Evolutionary conservation across 2,329 filamentous ascomycete species (phyloP), one percentile per base, ranked within the genome.

Genomic region (Diaporthe australafricana): DNA sequence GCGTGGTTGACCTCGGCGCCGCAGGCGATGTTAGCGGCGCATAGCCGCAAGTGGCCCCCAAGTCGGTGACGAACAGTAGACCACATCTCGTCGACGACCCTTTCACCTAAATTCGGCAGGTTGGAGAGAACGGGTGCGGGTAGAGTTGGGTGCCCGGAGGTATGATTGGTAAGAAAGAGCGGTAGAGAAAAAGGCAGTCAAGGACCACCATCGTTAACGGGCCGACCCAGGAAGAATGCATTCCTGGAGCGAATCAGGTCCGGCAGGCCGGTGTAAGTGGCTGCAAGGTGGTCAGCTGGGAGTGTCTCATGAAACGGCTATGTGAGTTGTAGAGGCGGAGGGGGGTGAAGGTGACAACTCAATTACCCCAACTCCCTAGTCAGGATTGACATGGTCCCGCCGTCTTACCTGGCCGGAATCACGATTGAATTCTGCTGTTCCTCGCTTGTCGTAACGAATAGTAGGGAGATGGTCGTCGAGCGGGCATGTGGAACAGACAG

Each of bases 131-230:
- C 17, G 22, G 9, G 11, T 20, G n/a, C 5, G 52, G 47, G 42
- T 40, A 32, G 56, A 60, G 17, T 47, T 52, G 53, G 52, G 30
- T 50, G 53, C 32, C 42, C 30, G 42, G 16, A 42, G 47, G 42
- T 38, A 22, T 60, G 30, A 69, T 69, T 69, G 53, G 60, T 45
- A 65, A 65, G 45, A 63, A 50, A 11, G 30, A 32, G 53, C 47
- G 32, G 53, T 35, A 40, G 32, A 42, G n/a, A 30, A 48, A n/a
- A 25, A 45, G 22, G 38, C 35, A 6, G 35, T 30, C n/a, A 52
- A 50, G 45, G 67, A 57, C 53, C 50, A 69, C 42, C 38, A 40
- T 60, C 53, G 42, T 60, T 69, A 69, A 69, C 67, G 67, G 67
- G 30, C 67, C 67, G 67, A 69, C 53, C 67, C 67, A 60, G 42